Conservation (phyloP, 768 basidiomycete species). For the Mrakia blollopis region DNA sequence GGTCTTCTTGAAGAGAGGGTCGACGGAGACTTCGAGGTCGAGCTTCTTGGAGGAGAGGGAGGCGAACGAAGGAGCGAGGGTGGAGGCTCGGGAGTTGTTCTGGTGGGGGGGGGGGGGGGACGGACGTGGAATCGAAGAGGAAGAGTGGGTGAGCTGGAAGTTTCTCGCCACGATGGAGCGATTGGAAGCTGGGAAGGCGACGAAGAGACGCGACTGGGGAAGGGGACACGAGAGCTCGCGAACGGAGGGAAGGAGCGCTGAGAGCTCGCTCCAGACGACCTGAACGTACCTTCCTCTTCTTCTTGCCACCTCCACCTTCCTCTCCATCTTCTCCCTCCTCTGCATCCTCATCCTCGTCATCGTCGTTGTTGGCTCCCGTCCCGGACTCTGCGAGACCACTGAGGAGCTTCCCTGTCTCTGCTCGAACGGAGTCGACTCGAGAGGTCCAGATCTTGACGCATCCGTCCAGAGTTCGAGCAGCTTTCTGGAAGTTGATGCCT, state of each 20-base stretch:
- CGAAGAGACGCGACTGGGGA: neutral
- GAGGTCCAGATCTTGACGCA: slow-evolving; percentile 99
- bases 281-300: slow-evolving; percentile 46
- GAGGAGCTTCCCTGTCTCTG: slow-evolving; percentile 90
- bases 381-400: slow-evolving; percentile 73
- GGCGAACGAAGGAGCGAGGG: slow-evolving; percentile 77
- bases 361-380: slow-evolving; percentile 55
- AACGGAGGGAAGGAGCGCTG: neutral
- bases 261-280: neutral
- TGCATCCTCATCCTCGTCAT: slow-evolving; percentile 17
- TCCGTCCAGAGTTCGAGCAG: slow-evolving; percentile 92
- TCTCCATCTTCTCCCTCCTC: slow-evolving; percentile 52
- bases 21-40: slow-evolving; percentile 91
- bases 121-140: too few species aligned
- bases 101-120: slow-evolving; percentile 21
- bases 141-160: neutral
- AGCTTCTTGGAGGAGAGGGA: slow-evolving; percentile 85
- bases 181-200: neutral
- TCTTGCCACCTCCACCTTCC: slow-evolving; percentile 51
- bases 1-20: slow-evolving; percentile 96
- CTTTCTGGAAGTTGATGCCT: slow-evolving; percentile 95
- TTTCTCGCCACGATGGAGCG: too few species aligned
- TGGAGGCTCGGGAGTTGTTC: slow-evolving; percentile 66
- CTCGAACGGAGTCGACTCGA: slow-evolving; percentile 92
- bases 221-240: neutral